These are phyloP conservation scores for Amphicarpaea edgeworthii DNA, from an alignment of 306 rosid genomes.

Conservation along the genomic window DNA sequence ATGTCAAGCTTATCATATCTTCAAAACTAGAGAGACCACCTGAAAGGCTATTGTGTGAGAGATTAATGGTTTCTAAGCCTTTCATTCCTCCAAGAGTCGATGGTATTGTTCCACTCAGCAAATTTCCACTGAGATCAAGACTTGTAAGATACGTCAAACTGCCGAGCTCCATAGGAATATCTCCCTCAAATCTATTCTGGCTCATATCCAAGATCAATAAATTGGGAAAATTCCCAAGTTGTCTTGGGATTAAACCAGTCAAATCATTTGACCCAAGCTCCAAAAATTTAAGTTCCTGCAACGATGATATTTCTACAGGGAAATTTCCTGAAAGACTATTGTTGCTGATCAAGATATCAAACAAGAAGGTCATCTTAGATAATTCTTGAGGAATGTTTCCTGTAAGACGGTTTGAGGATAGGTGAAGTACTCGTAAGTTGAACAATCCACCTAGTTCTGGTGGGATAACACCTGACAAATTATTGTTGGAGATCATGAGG, in stretches of 20 bases:
- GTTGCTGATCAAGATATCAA: background rate
- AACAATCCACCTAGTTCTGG: background rate
- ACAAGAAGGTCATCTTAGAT: background rate
- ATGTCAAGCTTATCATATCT: background rate
- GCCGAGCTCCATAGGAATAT: background rate
- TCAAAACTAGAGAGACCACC: background rate
- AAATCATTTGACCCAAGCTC: slow-evolving; percentile 25
- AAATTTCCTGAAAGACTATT: background rate
- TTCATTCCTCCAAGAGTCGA: slow-evolving; percentile 35
- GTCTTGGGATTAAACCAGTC: background rate
- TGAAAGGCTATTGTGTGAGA: slow-evolving; percentile 1
- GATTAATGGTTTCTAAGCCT: slow-evolving; percentile 23
- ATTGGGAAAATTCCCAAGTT: background rate
- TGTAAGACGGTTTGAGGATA: slow-evolving; percentile 27
- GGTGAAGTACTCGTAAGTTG: slow-evolving; percentile 34
- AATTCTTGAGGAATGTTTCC: background rate
- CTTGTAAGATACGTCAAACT: slow-evolving; percentile 27
- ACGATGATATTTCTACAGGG: background rate
- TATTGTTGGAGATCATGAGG: background rate
- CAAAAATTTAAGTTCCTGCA: background rate
- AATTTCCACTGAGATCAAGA: slow-evolving; percentile 3
- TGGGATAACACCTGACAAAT: slow-evolving; percentile 17
- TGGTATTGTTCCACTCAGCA: slow-evolving; percentile 25
- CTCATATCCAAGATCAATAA: background rate
- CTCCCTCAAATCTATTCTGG: slow-evolving; percentile 1